These are phyloP conservation scores for Beauveria medogensis DNA, from an alignment of 2,329 filamentous ascomycete genomes.

Conservation along the genomic window DNA sequence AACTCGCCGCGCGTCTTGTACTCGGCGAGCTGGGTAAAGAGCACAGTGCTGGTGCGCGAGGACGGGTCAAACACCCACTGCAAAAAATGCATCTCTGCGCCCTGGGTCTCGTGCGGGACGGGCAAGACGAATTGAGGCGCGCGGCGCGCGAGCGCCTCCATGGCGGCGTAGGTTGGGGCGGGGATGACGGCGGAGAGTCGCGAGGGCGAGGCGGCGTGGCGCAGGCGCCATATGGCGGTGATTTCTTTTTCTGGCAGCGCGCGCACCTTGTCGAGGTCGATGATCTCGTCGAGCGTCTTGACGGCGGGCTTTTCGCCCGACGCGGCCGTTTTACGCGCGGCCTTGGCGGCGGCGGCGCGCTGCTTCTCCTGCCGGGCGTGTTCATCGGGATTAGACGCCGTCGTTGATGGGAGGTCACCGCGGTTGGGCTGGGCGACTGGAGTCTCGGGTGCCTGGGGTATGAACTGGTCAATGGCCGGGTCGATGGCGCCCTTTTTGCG, in stretches of 20 bases:
- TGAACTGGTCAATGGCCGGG: slow-evolving; percentile 26
- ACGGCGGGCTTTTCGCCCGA: slow-evolving; percentile 24
- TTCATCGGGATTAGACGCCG: slow-evolving; percentile 13
- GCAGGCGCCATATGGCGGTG: slow-evolving; percentile 80
- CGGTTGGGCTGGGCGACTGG: slow-evolving; percentile 29
- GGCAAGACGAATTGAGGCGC: slow-evolving; percentile 90
- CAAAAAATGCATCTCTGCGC: slow-evolving; percentile 89
- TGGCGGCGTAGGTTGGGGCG: slow-evolving; percentile 60
- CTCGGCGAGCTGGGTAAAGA: slow-evolving; percentile 91
- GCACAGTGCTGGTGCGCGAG: slow-evolving; percentile 60
- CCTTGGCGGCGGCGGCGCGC: neutral
- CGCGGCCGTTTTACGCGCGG: slow-evolving; percentile 15
- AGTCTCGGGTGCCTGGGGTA: slow-evolving; percentile 28
- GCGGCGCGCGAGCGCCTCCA: slow-evolving; percentile 61
- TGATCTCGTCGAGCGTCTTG: slow-evolving; percentile 42
- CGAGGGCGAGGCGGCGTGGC: slow-evolving; percentile 63
- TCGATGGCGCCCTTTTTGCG: slow-evolving; percentile 57
- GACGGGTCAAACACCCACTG: slow-evolving; percentile 84
- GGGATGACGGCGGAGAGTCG: slow-evolving; percentile 82
- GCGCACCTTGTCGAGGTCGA: slow-evolving; percentile 74
- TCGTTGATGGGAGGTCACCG: slow-evolving; percentile 20
- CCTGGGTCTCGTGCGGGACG: slow-evolving; percentile 58
- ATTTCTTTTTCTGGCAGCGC: slow-evolving; percentile 73
- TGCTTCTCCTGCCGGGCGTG: slow-evolving; percentile 10
- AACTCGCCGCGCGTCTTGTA: slow-evolving; percentile 88